Conservation (phyloP, 148 eudicot genomes). For the Euryodendron excelsum region DNA sequence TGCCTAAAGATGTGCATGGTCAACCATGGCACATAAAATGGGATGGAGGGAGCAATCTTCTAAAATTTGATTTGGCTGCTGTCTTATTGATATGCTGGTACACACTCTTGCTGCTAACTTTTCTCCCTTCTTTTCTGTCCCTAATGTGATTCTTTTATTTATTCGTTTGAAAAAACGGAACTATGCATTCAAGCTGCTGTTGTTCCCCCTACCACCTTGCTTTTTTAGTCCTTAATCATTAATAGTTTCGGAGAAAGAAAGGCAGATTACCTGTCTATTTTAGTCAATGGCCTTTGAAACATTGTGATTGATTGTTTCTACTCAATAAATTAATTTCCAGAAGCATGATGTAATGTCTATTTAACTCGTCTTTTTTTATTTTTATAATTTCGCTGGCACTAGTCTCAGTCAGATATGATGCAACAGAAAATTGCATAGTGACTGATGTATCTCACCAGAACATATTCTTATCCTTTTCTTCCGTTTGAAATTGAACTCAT, state of each 20-base stretch:
- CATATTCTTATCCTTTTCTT: constrained; percentile 18
- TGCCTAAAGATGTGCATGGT: background rate
- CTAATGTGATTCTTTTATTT: background rate
- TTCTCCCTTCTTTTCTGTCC: background rate
- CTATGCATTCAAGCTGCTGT: background rate
- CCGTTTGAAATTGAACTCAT: background rate
- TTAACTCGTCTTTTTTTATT: background rate
- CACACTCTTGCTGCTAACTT: background rate
- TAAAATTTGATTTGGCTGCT: background rate
- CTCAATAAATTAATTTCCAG: background rate
- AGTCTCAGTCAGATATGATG: constrained; percentile 86
- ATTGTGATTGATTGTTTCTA: background rate
- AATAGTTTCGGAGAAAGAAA: background rate
- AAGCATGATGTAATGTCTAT: background rate
- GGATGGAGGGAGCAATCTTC: background rate
- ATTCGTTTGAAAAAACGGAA: background rate
- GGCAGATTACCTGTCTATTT: background rate
- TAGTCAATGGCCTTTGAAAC: background rate
- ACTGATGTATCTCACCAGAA: constrained; percentile 64
- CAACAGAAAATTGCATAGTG: constrained; percentile 45
- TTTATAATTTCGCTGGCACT: constrained; percentile 22
- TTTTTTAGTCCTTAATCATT: background rate
- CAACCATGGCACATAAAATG: background rate
- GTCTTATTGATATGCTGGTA: background rate
- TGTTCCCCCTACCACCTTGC: background rate